Evolutionary conservation across 2,329 filamentous ascomycete genomes (phyloP), one percentile per base, ranked within the genome.

Genomic region (Ophiostoma pallidulum): DNA sequence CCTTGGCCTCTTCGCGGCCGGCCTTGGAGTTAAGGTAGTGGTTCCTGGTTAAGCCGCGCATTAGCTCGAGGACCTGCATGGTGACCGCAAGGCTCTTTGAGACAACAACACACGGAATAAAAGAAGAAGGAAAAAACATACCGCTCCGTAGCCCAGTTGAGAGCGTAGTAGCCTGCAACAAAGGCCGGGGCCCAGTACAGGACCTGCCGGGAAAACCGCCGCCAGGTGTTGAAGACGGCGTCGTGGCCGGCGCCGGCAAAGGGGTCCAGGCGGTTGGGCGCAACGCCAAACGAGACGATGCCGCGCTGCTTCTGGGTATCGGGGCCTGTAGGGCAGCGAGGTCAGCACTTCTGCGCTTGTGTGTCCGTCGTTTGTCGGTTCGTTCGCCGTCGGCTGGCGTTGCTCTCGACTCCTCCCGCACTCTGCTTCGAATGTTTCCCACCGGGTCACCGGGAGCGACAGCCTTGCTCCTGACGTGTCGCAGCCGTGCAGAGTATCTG

Each of bases 221-320:
- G 83, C 78, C 85, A 94, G 60, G 80, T 83, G 79, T 98, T 98
- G 83, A 97, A 97, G 73, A 97, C 71, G 62, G 90, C 91, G 57
- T 83, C 85, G 67, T 91, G 72, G 56, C 76, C 68, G 51, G 83
- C 73, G 60, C 86, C 87, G 55, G 88, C 88, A 57, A 94, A 76
- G 54, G 89, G 86, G 62, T 86, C 82, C 74, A 95, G 91, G 65
- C 86, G 84, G 78, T 98, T 97, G 57, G 84, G 70, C 59, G 86
- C 83, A 58, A 98, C 64, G 57, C 82, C 77, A 71, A 94, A 97
- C 61, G 70, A 69, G 62, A 80, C 64, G 59, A 83, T 77, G 51
- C 79, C 79, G 65, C 74, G 80, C 64, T 82, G 78, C 45, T 52
- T 52, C 51, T 55, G 52, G 41, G 48, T 52, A 37, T 39, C 47